A percentile compares a stretch with the other conserved stretches of the same genome.
phyloP scores from a whole-genome alignment of 306 rosid genomes.

The Dryas alaskensis region DNA sequence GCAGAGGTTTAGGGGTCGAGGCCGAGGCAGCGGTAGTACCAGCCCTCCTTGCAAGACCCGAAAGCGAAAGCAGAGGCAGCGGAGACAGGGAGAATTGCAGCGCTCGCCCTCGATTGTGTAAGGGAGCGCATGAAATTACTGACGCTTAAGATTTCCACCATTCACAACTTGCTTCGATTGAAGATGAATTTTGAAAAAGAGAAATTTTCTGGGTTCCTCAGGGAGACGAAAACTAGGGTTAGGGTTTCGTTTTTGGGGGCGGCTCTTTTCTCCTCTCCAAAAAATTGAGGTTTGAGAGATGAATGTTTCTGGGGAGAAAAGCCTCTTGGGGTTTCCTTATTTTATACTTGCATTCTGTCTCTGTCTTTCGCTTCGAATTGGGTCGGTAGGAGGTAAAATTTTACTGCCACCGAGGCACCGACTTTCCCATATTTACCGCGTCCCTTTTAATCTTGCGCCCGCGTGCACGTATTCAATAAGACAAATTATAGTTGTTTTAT shows the following conservation, averaged over 20 bases:
- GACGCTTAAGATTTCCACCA: constrained; percentile 76
- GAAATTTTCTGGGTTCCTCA: neutral
- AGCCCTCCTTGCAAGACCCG: constrained; percentile 92
- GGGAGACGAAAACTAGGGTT: neutral
- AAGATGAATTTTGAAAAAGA: neutral
- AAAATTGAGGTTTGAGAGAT: neutral
- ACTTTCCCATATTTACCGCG: no score
- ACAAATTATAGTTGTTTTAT: no score
- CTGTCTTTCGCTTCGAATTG: no score
- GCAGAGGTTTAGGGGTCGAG: constrained; percentile 63
- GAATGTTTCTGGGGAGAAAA: neutral
- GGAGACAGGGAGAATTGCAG: constrained; percentile 55
- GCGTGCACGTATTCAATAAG: no score
- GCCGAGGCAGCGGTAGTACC: constrained; percentile 99
- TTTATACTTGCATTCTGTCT: no score
- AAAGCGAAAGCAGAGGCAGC: constrained; percentile 60
- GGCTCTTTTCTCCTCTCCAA: neutral
- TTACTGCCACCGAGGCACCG: no score
- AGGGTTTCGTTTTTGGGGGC: neutral
- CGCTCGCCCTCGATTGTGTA: constrained; percentile 72
- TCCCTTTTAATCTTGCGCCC: no score
- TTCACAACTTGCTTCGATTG: constrained; percentile 53
- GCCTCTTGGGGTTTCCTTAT: no score
- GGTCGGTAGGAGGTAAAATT: no score
- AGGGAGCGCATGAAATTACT: constrained; percentile 79